These are phyloP conservation scores for Macrolepiota fuliginosa DNA, from an alignment of 768 basidiomycete genomes.

Conservation along the genomic window DNA sequence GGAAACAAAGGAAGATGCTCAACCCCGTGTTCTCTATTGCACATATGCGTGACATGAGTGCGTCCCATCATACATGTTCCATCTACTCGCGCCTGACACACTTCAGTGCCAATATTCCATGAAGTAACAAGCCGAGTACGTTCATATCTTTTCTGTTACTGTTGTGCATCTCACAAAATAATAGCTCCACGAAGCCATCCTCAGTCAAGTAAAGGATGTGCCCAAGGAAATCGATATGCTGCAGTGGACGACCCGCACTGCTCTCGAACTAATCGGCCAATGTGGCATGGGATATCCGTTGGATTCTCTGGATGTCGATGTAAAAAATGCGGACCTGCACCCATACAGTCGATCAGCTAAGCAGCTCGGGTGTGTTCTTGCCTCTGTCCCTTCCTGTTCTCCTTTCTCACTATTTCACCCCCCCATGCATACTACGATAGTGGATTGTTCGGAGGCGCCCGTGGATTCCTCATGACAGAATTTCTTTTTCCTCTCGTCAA, in stretches of 20 bases:
- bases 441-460: not conserved
- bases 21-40: conserved; percentile 42
- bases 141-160: no score
- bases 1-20: conserved; percentile 41
- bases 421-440: not conserved
- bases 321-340: conserved; percentile 19
- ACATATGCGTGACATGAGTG: conserved; percentile 36
- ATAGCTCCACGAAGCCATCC: conserved; percentile 27
- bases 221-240: conserved; percentile 30
- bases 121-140: conserved; percentile 27
- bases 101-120: conserved; percentile 34
- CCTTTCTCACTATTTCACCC: not conserved
- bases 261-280: conserved; percentile 52
- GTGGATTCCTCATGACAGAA: not conserved
- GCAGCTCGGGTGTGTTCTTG: conserved; percentile 24
- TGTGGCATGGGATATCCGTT: conserved; percentile 45
- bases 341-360: conserved; percentile 28
- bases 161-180: no score
- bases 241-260: conserved; percentile 39
- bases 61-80: not conserved
- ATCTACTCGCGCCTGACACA: not conserved
- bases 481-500: not conserved
- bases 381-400: not conserved
- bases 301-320: conserved; percentile 32
- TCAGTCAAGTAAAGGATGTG: conserved; percentile 23